Evolutionary conservation across 164 flowering plant species (phyloP).

Genomic region (Sedum album): DNA sequence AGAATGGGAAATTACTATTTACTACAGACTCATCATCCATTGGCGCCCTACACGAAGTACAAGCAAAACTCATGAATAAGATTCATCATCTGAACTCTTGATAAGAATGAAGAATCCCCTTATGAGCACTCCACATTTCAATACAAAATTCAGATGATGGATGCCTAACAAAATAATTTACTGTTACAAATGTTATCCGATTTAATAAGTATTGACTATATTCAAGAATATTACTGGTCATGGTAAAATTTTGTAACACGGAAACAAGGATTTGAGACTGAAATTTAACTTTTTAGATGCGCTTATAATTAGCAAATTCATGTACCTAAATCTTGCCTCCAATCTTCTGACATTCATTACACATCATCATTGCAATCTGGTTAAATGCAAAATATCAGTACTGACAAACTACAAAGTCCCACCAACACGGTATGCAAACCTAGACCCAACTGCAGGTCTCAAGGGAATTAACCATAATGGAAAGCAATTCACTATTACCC

Average conservation of each 20-base stretch:
- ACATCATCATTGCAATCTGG: conserved; percentile 65
- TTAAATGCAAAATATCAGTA: conserved; percentile 29
- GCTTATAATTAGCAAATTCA: conserved; percentile 17
- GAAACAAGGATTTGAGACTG: neutral
- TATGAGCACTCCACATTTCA: too few relatives aligned
- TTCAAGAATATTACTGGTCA: too few relatives aligned
- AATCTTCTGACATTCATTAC: conserved; percentile 42
- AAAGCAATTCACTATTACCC: neutral
- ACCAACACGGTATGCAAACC: neutral
- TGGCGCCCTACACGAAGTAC: too few relatives aligned
- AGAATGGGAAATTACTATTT: neutral
- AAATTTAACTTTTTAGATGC: neutral
- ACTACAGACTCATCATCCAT: too few relatives aligned
- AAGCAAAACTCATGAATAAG: too few relatives aligned
- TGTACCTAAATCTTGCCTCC: conserved; percentile 22
- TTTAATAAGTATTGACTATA: neutral
- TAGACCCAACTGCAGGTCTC: neutral
- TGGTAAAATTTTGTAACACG: neutral
- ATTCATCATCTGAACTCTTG: too few relatives aligned
- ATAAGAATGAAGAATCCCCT: too few relatives aligned
- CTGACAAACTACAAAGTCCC: neutral
- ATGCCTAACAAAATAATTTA: too few relatives aligned
- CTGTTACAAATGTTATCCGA: too few relatives aligned
- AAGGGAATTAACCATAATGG: neutral
- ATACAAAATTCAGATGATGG: too few relatives aligned